Evolutionary conservation across 1,284 basidiomycete genomes (phyloP).

Genomic region (Anthracocystis walkeri): DNA sequence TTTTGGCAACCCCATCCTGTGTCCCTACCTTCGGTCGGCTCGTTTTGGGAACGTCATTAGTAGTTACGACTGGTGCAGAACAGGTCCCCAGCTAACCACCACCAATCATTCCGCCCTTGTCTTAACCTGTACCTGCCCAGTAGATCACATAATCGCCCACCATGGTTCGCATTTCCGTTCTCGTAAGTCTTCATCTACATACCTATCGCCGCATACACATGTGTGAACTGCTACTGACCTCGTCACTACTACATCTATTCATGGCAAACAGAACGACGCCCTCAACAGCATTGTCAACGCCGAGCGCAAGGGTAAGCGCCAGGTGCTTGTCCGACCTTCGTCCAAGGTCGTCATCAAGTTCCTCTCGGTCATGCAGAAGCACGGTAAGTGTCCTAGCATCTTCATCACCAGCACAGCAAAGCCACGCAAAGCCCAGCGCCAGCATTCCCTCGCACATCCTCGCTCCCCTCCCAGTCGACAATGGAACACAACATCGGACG

Average conservation of each 20-base stretch:
- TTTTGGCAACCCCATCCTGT: conserved; percentile 42
- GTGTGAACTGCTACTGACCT: conserved; percentile 7
- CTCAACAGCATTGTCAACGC: conserved; percentile 70
- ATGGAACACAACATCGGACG: neutral
- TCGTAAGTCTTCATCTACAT: conserved; percentile 52
- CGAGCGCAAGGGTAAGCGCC: conserved; percentile 69
- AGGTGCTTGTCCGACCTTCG: conserved; percentile 68
- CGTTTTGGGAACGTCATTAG: conserved; percentile 46
- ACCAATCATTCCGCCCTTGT: conserved; percentile 5
- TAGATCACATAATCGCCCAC: conserved; percentile 61
- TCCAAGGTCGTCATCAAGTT: conserved; percentile 70
- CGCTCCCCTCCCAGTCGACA: neutral
- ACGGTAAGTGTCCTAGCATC: conserved; percentile 61
- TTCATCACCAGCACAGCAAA: conserved; percentile 4
- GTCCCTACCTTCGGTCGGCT: conserved; percentile 21
- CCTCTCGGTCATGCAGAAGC: conserved; percentile 69
- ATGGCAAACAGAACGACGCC: conserved; percentile 64
- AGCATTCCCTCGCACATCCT: neutral
- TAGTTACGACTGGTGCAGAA: conserved; percentile 54
- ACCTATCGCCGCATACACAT: neutral
- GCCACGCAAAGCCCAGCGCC: neutral
- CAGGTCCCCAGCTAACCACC: conserved; percentile 49
- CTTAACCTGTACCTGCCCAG: conserved; percentile 57
- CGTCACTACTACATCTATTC: neutral
- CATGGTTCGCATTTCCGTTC: conserved; percentile 69